Conservation (phyloP, 2,329 filamentous ascomycete species). For the Trichophyton verrucosum region DNA sequence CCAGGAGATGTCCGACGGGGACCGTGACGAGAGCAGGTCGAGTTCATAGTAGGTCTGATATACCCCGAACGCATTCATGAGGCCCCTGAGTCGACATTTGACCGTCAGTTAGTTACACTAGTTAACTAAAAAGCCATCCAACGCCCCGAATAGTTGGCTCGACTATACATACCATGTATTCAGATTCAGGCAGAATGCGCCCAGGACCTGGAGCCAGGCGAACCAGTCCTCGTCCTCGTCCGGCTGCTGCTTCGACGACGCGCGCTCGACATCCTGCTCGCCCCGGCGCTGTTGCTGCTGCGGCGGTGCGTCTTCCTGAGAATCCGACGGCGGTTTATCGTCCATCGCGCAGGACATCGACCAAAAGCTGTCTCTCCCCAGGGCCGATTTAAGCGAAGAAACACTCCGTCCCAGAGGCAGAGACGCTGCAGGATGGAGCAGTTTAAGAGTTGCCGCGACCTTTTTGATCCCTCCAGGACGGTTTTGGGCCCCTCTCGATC, state of each 20-base stretch:
- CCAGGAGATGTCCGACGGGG: slow-evolving; percentile 39
- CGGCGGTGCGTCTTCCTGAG: background rate
- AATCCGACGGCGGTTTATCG: background rate
- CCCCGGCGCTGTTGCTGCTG: background rate
- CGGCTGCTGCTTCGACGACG: background rate
- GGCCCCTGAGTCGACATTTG: slow-evolving; percentile 27
- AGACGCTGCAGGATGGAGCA: too few relatives aligned
- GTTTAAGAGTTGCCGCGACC: background rate
- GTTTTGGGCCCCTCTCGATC: background rate
- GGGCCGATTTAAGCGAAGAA: background rate
- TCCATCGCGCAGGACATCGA: background rate
- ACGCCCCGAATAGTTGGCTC: too few relatives aligned
- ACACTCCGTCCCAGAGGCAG: background rate
- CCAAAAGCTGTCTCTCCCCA: background rate
- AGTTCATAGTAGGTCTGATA: slow-evolving; percentile 43
- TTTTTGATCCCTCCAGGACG: background rate
- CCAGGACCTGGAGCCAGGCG: background rate
- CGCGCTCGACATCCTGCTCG: background rate
- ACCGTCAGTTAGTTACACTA: too few relatives aligned
- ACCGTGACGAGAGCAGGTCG: slow-evolving; percentile 27
- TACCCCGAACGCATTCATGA: slow-evolving; percentile 41
- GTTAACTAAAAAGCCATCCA: too few relatives aligned
- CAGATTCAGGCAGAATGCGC: background rate
- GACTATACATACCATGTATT: background rate
- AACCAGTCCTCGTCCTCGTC: background rate